Percentiles rank a stretch among this genome's conserved stretches.
Evolutionary conservation across 129 eudicot species (phyloP).

Genomic region (Oenanthe sinensis): DNA sequence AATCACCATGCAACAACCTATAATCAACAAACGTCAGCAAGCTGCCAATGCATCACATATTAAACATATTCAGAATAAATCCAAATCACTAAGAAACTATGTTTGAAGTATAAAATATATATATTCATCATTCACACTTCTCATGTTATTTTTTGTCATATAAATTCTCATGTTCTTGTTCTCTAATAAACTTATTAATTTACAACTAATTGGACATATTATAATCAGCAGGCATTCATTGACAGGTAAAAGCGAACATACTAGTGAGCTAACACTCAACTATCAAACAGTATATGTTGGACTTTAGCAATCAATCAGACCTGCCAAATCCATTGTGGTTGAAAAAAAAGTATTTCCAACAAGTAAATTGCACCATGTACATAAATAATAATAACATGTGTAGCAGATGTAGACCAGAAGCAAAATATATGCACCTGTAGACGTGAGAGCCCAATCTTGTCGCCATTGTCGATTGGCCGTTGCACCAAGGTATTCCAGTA

Average conservation of each 20-base stretch:
- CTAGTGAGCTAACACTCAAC: neutral
- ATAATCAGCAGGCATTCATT: neutral
- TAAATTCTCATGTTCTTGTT: neutral
- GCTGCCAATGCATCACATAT: neutral
- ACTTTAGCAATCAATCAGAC: neutral
- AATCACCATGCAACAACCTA: neutral
- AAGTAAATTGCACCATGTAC: neutral
- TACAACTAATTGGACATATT: neutral
- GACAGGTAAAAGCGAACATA: neutral
- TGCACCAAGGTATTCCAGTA: conserved; percentile 79
- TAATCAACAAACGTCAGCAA: neutral
- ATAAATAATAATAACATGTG: conserved; percentile 3
- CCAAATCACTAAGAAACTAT: neutral
- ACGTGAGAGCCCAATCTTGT: conserved; percentile 52
- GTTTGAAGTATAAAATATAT: neutral
- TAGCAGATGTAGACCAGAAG: neutral
- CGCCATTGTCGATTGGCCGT: conserved; percentile 62
- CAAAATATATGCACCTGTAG: conserved; percentile 49
- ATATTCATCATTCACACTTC: neutral
- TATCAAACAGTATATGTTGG: neutral
- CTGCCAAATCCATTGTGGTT: neutral
- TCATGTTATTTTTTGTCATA: neutral
- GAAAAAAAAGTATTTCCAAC: neutral
- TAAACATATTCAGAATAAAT: neutral
- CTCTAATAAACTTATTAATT: neutral